Percentiles rank a stretch among this genome's conserved stretches.
Evolutionary conservation across 2,329 filamentous ascomycete species (phyloP).

Genomic region (Beauveria pseudobassiana): DNA sequence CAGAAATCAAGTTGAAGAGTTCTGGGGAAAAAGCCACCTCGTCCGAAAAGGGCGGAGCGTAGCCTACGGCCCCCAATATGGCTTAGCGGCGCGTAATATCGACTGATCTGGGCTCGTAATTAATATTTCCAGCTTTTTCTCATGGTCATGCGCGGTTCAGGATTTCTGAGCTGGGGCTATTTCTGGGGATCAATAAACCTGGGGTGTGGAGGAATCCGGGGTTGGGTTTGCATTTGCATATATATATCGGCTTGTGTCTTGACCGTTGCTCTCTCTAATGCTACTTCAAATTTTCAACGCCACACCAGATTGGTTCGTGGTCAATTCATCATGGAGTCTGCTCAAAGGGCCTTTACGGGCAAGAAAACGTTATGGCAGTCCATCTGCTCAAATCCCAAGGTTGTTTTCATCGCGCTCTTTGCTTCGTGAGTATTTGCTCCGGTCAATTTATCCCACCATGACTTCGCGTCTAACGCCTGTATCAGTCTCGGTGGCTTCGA

Average conservation of each 20-base stretch:
- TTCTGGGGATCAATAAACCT: conserved; percentile 5
- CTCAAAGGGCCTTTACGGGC: conserved; percentile 12
- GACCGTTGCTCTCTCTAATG: background rate
- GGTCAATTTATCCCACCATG: background rate
- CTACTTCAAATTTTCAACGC: background rate
- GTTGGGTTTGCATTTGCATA: background rate
- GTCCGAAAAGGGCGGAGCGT: conserved; percentile 8
- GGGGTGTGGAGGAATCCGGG: conserved; percentile 11
- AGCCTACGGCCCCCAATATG: conserved; percentile 13
- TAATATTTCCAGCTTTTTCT: background rate
- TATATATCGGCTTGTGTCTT: conserved; percentile 7
- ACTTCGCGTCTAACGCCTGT: background rate
- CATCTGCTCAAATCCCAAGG: conserved; percentile 28
- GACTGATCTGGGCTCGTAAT: background rate
- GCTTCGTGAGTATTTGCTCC: conserved; percentile 25
- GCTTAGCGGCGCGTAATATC: conserved; percentile 4
- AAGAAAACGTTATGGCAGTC: conserved; percentile 21
- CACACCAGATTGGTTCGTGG: background rate
- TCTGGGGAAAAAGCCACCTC: background rate
- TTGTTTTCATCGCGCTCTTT: conserved; percentile 32
- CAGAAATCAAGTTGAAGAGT: background rate
- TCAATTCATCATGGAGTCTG: conserved; percentile 12
- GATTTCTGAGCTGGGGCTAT: background rate
- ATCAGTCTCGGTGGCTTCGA: conserved; percentile 41
- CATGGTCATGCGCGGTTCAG: conserved; percentile 5